Percentiles rank a stretch among this genome's conserved stretches.
phyloP scores from a whole-genome alignment of 495 filamentous ascomycete genomes.

The Aspergillus homomorphus region DNA sequence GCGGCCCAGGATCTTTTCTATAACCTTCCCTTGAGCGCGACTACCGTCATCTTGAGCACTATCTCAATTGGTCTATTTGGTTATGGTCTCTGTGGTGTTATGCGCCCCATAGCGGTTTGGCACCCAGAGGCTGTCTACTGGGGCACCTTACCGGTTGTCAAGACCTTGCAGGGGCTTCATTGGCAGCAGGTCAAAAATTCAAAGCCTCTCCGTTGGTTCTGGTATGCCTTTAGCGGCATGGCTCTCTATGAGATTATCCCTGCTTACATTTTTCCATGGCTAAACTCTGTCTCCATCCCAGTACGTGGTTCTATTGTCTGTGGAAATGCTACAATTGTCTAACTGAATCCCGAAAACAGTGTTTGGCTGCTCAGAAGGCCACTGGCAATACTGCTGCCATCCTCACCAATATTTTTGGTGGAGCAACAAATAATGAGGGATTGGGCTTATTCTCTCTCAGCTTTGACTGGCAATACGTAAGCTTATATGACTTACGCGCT shows the following conservation, averaged over 20 bases:
- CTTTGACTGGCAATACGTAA: conserved; percentile 59
- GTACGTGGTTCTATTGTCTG: conserved; percentile 12
- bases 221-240: conserved; percentile 33
- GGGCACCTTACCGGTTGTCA: conserved; percentile 31
- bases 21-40: conserved; percentile 21
- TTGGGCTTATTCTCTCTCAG: conserved; percentile 46
- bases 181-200: conserved; percentile 30
- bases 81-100: conserved; percentile 51
- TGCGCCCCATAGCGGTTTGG: conserved; percentile 52
- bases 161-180: conserved; percentile 32
- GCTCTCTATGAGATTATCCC: conserved; percentile 53
- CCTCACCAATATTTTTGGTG: conserved; percentile 51
- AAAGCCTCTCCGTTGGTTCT: conserved; percentile 30
- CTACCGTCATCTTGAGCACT: conserved; percentile 28
- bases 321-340: background rate
- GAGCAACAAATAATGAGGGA: conserved; percentile 49
- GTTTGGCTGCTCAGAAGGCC: conserved; percentile 41
- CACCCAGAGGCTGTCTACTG: conserved; percentile 49
- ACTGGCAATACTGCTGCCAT: conserved; percentile 26
- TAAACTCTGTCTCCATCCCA: conserved; percentile 54
- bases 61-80: conserved; percentile 46
- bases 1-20: conserved; percentile 36
- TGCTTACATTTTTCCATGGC: conserved; percentile 52
- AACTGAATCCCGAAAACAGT: background rate
- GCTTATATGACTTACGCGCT: background rate